Evolutionary conservation across 371 early-diverging fungal genomes (phyloP), one percentile per base, ranked within the genome.

Genomic region (Syncephalastrum racemosum): DNA sequence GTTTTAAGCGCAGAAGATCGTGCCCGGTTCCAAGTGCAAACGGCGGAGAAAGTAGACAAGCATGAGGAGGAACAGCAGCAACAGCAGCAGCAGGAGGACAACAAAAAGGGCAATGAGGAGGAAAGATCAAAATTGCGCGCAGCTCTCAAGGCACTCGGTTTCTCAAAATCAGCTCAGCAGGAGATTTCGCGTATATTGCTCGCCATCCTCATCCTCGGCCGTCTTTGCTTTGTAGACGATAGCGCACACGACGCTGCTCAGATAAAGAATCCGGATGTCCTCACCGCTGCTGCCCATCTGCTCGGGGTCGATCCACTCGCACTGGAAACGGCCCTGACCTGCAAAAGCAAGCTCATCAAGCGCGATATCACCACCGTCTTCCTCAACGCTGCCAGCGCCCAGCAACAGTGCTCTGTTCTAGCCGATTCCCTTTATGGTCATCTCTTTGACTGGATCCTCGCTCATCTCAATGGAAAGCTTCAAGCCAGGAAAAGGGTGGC

Each of bases 191-290:
- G 92, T 59, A 78, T 92, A 25, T 60, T 97, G 52, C 85, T 94
- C 1, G 90, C 94, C 15, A 94, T 97, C 53, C 74, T 97, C 16
- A 89, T 91, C 60, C 75, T 97, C 19, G 94, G 95, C 20, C 95
- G 95, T 67, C 72, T 97, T 58, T 79, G 84, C 42, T 97, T 96
- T 66, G 76, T 79, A 55, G 76, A 86, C 44, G 83, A 83, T 42
- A 77, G 78, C 19, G 77, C 73, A 25, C 71, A 82, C 25, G 90
- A 90, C 49, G 86, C 88, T 10, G 89, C 90, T 19, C 73, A 77
- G 19, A 75, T 92, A 53, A 80, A 79, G 60, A 89, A 92, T 53
- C 64, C 74, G 12, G 90, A 89, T 27, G 78, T 74, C 12, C 74
- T 96, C 23, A 80, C 81, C 24, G 75, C 84, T 40, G 87, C 87